Percentiles rank a stretch among this genome's conserved stretches.
These are phyloP conservation scores for Penicillium flavigenum DNA, from an alignment of 495 filamentous ascomycete genomes.

Conservation along the genomic window DNA sequence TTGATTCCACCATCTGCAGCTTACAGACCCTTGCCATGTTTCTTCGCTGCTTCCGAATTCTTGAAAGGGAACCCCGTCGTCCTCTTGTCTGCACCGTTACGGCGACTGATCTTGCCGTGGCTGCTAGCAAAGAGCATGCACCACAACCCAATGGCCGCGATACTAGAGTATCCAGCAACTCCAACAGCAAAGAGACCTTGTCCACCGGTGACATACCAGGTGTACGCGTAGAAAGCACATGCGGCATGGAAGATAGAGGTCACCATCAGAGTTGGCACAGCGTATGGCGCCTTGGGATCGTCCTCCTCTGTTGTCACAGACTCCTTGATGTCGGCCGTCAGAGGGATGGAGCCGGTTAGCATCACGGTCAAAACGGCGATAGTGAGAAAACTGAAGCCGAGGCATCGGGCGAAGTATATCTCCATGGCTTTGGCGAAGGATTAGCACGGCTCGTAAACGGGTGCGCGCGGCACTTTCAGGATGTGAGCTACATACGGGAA, in stretches of 20 bases:
- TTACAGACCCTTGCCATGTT: slow-evolving; percentile 42
- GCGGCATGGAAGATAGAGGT: slow-evolving; percentile 63
- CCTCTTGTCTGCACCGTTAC: slow-evolving; percentile 76
- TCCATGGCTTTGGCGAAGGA: slow-evolving; percentile 55
- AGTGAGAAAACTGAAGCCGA: slow-evolving; percentile 65
- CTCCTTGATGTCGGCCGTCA: slow-evolving; percentile 51
- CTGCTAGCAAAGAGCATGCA: slow-evolving; percentile 70
- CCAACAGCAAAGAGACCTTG: slow-evolving; percentile 57
- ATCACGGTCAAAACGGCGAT: slow-evolving; percentile 65
- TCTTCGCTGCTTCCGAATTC: slow-evolving; percentile 57
- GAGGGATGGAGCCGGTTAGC: slow-evolving; percentile 72
- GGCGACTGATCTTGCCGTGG: slow-evolving; percentile 60
- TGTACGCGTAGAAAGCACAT: slow-evolving; percentile 67
- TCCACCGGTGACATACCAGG: slow-evolving; percentile 54
- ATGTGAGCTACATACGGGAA: slow-evolving; percentile 44
- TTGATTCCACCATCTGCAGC: not conserved
- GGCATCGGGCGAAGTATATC: slow-evolving; percentile 67
- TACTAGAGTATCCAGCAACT: slow-evolving; percentile 45
- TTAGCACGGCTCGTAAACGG: slow-evolving; percentile 1
- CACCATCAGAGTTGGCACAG: slow-evolving; percentile 63
- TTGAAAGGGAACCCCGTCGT: slow-evolving; percentile 75
- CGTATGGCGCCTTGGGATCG: slow-evolving; percentile 66
- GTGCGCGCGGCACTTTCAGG: not conserved
- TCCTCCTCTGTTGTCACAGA: slow-evolving; percentile 43
- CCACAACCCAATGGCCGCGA: slow-evolving; percentile 69